A percentile compares a stretch with the other conserved stretches of the same genome.
Conservation (phyloP, 1,284 basidiomycete genomes). For the Albatrellus sp. region DNA sequence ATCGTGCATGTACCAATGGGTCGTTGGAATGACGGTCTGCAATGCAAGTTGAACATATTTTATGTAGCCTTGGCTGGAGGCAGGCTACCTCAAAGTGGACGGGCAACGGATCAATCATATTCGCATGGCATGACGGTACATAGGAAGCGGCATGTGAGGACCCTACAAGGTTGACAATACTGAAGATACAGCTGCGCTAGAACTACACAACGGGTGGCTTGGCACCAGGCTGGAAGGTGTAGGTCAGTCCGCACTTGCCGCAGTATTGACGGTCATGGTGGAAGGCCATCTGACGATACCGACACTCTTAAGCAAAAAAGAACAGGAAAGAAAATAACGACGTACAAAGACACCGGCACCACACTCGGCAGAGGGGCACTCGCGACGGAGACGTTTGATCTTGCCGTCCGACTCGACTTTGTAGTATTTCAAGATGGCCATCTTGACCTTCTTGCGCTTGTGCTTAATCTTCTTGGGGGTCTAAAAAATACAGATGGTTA, state of each 20-base stretch:
- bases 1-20: too few relatives aligned
- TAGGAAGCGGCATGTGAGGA: neutral
- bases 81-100: too few relatives aligned
- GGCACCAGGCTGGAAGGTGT: conserved; percentile 75
- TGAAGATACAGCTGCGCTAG: neutral
- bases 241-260: conserved; percentile 88
- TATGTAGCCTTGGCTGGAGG: too few relatives aligned
- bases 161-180: conserved; percentile 1
- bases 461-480: conserved; percentile 99
- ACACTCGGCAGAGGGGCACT: conserved; percentile 86
- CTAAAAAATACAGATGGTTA: conserved; percentile 26
- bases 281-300: conserved; percentile 67
- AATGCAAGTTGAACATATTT: too few relatives aligned
- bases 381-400: conserved; percentile 97
- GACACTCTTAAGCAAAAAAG: neutral
- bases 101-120: neutral
- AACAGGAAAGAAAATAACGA: conserved; percentile 10
- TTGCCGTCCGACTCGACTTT: conserved; percentile 99
- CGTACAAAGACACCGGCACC: conserved; percentile 92
- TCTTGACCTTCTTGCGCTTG: conserved; percentile 99
- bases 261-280: conserved; percentile 94
- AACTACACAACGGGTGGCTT: conserved; percentile 57
- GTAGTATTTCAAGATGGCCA: conserved; percentile 99
- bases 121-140: conserved; percentile 3
- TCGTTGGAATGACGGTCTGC: too few relatives aligned